Base-by-base conservation (phyloP, 2,329 filamentous ascomycete genomes). In the Myotisia sp. region DNA sequence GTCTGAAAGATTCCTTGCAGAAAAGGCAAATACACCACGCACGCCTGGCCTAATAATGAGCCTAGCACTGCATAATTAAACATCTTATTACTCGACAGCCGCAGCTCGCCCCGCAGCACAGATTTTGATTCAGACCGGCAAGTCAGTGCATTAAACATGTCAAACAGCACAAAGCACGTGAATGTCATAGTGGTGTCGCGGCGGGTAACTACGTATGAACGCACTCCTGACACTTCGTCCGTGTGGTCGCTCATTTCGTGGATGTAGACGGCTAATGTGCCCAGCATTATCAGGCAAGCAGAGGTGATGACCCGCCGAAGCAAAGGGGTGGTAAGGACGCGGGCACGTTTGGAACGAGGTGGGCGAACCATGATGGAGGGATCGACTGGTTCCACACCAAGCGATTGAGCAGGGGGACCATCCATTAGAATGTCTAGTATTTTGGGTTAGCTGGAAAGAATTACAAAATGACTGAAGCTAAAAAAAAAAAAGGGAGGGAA, bases 111-210 rank as follows among this genome's bases (percentile, higher is more conserved):
- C 17, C 79, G 70, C 3, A 98, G 70, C 4, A 98, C 68, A 7
- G 82, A 92, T 56, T 95, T 95, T 42, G 72, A 76, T 53, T 93
- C 86, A 5, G 81, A 92, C 30, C 90, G 82, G 59, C 90, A 98
- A 10, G 83, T 79, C 14, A 98, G 67, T 2, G 90, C 90, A 58
- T 98, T 95, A 67, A 95, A 94, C 90, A 98, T 98, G 65, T 98
- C 90, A 58, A 95, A 98, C 35, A 98, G 72, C 29, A 98, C 90
- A 53, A 98, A 98, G 60, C 86, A 93, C 4, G 90, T 98, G 54
- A 98, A 98, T 0, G 90, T 95, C 81, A 98, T 94, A 43, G 90
- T 98, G 2, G 90, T 98, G 60, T 98, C 90, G 47, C 92, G 84
- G 32, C 83, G 82, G 1, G 79, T 92, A 39, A 95, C 81, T 38